Conservation (phyloP, 2,329 filamentous ascomycete species). For the Thielaviopsis ethacetica region DNA sequence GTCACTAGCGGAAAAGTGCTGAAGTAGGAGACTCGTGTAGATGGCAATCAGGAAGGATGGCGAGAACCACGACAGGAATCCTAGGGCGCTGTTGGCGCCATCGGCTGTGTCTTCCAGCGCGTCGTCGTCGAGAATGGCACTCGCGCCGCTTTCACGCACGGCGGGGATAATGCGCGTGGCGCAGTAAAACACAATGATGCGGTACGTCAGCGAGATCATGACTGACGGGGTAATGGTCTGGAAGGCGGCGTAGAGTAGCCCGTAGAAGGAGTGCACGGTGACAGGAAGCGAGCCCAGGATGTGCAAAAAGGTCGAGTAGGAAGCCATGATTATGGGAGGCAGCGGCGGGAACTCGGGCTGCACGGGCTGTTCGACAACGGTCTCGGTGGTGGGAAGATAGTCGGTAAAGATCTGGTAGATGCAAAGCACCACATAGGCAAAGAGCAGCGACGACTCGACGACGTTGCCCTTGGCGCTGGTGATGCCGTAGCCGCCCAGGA, state of each 20-base stretch:
- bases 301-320: slow-evolving; percentile 80
- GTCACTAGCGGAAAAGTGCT: slow-evolving; percentile 75
- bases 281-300: slow-evolving; percentile 68
- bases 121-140: slow-evolving; percentile 69
- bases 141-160: slow-evolving; percentile 70
- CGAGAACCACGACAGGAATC: slow-evolving; percentile 82
- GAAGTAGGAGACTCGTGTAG: slow-evolving; percentile 87
- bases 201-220: slow-evolving; percentile 85
- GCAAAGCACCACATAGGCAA: slow-evolving; percentile 95
- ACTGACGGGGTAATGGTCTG: slow-evolving; percentile 92
- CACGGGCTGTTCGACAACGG: slow-evolving; percentile 31
- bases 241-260: slow-evolving; percentile 78
- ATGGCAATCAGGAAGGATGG: slow-evolving; percentile 89
- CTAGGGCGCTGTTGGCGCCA: slow-evolving; percentile 62
- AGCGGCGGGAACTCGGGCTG: slow-evolving; percentile 92
- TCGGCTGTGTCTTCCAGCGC: slow-evolving; percentile 65
- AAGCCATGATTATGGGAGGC: slow-evolving; percentile 95
- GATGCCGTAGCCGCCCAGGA: slow-evolving; percentile 86
- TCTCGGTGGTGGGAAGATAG: slow-evolving; percentile 60
- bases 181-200: slow-evolving; percentile 87
- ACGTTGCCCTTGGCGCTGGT: slow-evolving; percentile 87
- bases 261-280: slow-evolving; percentile 68
- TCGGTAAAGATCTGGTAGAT: slow-evolving; percentile 99
- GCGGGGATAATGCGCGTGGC: slow-evolving; percentile 92
- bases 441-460: slow-evolving; percentile 85